Percentiles rank a stretch among this genome's conserved stretches.
These are phyloP conservation scores for Oryza nivara DNA, from an alignment of 176 grass and related monocot genomes.

Conservation along the genomic window DNA sequence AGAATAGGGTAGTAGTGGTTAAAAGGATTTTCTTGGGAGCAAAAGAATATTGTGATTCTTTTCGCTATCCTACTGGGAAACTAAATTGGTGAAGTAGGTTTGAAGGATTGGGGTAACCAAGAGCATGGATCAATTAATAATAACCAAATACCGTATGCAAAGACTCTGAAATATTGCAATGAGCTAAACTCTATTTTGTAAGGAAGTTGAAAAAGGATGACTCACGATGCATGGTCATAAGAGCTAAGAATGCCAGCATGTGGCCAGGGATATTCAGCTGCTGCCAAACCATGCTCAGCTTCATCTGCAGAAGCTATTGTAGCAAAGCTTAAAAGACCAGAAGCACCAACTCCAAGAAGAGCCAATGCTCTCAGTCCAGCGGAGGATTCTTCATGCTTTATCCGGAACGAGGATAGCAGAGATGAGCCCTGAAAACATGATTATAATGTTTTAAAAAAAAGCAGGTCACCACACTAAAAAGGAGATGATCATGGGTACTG, in stretches of 20 bases:
- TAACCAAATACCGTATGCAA: background rate
- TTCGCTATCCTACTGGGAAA: slow-evolving; percentile 5
- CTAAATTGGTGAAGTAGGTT: background rate
- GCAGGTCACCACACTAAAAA: background rate
- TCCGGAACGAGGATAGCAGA: slow-evolving; percentile 54
- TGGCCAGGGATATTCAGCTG: slow-evolving; percentile 90
- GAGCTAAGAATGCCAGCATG: slow-evolving; percentile 97
- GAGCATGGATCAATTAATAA: background rate
- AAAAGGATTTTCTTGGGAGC: background rate
- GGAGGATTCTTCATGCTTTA: slow-evolving; percentile 67
- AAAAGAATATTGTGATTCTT: slow-evolving; percentile 18
- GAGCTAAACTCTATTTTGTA: background rate
- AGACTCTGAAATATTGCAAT: too few relatives aligned
- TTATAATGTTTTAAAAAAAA: slow-evolving; percentile 9
- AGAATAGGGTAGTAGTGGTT: background rate
- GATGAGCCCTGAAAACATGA: slow-evolving; percentile 56
- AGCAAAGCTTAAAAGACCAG: slow-evolving; percentile 76
- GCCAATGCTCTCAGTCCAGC: slow-evolving; percentile 76
- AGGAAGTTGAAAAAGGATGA: background rate
- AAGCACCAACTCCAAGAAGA: slow-evolving; percentile 78
- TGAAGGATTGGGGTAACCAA: background rate
- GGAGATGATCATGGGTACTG: background rate
- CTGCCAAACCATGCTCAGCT: slow-evolving; percentile 84
- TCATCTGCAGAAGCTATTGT: slow-evolving; percentile 90
- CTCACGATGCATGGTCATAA: slow-evolving; percentile 97